Conservation (phyloP, 371 early-diverging fungal genomes). For the Gilbertella persicaria region DNA sequence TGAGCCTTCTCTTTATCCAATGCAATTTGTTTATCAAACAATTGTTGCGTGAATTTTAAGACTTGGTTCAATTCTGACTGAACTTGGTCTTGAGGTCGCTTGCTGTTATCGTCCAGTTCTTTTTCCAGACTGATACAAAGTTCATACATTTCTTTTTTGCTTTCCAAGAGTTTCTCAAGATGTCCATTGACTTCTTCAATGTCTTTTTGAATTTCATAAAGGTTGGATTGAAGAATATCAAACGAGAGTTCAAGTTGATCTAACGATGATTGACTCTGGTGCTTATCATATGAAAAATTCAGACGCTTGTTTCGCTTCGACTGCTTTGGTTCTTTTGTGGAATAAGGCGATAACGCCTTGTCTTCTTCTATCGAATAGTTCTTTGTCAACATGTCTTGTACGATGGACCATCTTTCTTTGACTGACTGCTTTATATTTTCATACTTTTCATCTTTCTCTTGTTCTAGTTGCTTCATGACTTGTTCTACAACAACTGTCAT, state of each 20-base stretch:
- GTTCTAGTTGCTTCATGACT: conserved; percentile 13
- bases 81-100: conserved; percentile 15
- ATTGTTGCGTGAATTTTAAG: conserved; percentile 26
- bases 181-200: conserved; percentile 46
- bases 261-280: conserved; percentile 22
- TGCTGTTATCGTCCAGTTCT: conserved; percentile 3
- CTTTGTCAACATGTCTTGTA: conserved; percentile 19
- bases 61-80: conserved; percentile 35
- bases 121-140: conserved; percentile 48
- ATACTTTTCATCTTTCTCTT: background rate
- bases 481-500: conserved; percentile 21
- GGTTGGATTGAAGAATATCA: conserved; percentile 58
- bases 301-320: too few species aligned
- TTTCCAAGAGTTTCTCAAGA: conserved; percentile 34
- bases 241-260: conserved; percentile 60
- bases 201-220: conserved; percentile 61
- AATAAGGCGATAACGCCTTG: too few species aligned
- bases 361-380: conserved; percentile 3
- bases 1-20: conserved; percentile 31
- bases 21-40: conserved; percentile 37
- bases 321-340: too few species aligned
- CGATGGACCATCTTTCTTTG: conserved; percentile 23
- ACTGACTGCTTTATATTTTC: conserved; percentile 6
- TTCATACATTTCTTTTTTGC: conserved; percentile 58
- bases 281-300: too few species aligned